Evolutionary conservation across 495 filamentous ascomycete genomes (phyloP).

Genomic region (Aspergillus panamensis): DNA sequence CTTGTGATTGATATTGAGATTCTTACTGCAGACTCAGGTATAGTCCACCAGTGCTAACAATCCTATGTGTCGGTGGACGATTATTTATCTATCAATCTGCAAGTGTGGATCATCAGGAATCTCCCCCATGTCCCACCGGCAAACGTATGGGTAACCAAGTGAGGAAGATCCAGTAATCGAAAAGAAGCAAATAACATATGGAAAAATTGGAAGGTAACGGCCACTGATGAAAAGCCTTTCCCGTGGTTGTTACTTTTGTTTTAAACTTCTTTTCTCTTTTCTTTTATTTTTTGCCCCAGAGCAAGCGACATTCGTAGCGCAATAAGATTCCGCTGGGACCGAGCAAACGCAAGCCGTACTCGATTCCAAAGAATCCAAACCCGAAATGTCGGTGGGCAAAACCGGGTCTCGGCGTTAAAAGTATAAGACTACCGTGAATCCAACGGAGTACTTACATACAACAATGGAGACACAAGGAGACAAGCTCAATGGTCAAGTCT

Average conservation of each 20-base stretch:
- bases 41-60: slow-evolving; percentile 3
- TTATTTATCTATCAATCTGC: slow-evolving; percentile 23
- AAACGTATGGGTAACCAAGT: background rate
- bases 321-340: slow-evolving; percentile 1
- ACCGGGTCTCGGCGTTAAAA: slow-evolving; percentile 9
- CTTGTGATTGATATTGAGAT: background rate
- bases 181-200: no score
- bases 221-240: no score
- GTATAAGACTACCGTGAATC: background rate
- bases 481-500: background rate
- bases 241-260: no score
- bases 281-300: no score
- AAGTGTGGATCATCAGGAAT: slow-evolving; percentile 9
- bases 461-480: background rate
- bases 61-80: slow-evolving; percentile 11
- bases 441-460: background rate
- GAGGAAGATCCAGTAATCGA: background rate
- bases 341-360: slow-evolving; percentile 3
- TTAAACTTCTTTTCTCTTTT: no score
- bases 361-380: slow-evolving; percentile 7
- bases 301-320: slow-evolving; percentile 3
- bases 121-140: slow-evolving; percentile 11
- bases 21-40: slow-evolving; percentile 5
- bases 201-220: no score
- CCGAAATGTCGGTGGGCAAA: slow-evolving; percentile 20